phyloP scores from a whole-genome alignment of 1,284 basidiomycete species.

The Cryptococcus jaspeensis region DNA sequence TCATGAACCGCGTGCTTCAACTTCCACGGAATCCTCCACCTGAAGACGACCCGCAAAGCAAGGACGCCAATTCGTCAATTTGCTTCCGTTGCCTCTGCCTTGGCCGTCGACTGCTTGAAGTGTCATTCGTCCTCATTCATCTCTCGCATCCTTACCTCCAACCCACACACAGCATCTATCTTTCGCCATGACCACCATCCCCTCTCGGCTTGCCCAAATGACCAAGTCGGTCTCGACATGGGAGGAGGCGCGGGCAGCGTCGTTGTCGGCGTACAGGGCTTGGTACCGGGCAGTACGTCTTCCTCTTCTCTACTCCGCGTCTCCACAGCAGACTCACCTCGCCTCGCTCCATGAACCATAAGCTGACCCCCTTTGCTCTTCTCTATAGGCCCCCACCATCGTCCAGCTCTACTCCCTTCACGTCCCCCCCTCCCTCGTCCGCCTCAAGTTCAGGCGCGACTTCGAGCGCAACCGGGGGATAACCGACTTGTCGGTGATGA shows the following conservation, averaged over 20 bases:
- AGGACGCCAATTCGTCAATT: constrained; percentile 16
- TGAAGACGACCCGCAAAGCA: background rate
- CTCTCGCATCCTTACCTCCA: background rate
- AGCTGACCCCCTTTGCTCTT: background rate
- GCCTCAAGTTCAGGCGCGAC: constrained; percentile 77
- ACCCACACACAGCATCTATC: background rate
- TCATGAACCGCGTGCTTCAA: too few relatives aligned
- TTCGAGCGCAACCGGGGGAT: constrained; percentile 82
- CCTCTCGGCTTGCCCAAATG: constrained; percentile 76
- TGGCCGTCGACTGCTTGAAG: background rate
- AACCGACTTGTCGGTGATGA: constrained; percentile 77
- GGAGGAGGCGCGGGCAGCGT: constrained; percentile 68
- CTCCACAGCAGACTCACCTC: background rate
- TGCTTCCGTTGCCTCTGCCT: constrained; percentile 8
- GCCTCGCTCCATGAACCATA: background rate
- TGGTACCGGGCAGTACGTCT: constrained; percentile 83
- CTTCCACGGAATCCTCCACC: background rate
- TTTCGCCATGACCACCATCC: constrained; percentile 75
- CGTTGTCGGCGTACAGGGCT: constrained; percentile 79
- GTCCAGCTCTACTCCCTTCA: constrained; percentile 79
- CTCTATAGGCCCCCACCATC: constrained; percentile 79
- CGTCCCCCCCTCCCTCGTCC: constrained; percentile 74
- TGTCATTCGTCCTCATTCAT: background rate
- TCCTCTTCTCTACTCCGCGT: background rate
- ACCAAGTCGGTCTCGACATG: constrained; percentile 63